A percentile compares a stretch with the other conserved stretches of the same genome.
Conservation (phyloP, 352 stramenopile genomes). For the Elongisporangium anandrum region DNA sequence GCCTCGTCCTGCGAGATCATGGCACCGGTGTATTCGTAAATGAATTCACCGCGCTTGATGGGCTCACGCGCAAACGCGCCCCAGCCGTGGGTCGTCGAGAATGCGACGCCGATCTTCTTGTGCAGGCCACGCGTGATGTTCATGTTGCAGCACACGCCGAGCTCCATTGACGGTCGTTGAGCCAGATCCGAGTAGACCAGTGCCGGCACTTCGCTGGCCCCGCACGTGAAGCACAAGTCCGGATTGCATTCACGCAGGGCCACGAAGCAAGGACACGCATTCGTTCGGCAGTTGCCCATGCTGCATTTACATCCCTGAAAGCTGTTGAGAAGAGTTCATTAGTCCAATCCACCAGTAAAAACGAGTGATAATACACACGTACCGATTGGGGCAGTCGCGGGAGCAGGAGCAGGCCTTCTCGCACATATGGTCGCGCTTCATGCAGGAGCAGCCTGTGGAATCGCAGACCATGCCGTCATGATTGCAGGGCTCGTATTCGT, state of each 20-base stretch:
- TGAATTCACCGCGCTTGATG: slow-evolving; percentile 63
- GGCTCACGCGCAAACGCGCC: slow-evolving; percentile 53
- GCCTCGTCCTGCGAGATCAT: slow-evolving; percentile 70
- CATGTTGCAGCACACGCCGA: slow-evolving; percentile 68
- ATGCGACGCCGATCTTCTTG: slow-evolving; percentile 58
- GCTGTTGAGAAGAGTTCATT: slow-evolving; percentile 11
- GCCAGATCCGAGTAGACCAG: slow-evolving; percentile 35
- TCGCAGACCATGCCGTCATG: slow-evolving; percentile 63
- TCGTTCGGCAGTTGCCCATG: slow-evolving; percentile 54
- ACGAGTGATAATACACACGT: slow-evolving; percentile 3
- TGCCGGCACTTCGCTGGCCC: slow-evolving; percentile 46
- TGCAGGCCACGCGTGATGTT: slow-evolving; percentile 52
- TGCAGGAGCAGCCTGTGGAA: slow-evolving; percentile 57
- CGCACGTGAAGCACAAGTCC: slow-evolving; percentile 52
- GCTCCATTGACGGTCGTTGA: slow-evolving; percentile 31
- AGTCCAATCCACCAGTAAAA: no score
- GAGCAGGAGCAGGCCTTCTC: slow-evolving; percentile 84
- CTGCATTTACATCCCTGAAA: slow-evolving; percentile 53
- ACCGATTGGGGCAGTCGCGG: slow-evolving; percentile 68
- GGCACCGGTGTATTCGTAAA: slow-evolving; percentile 65
- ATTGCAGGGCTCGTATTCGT: slow-evolving; percentile 79
- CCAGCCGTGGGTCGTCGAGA: slow-evolving; percentile 62
- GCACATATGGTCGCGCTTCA: slow-evolving; percentile 72
- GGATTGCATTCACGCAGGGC: slow-evolving; percentile 56
- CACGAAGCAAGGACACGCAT: slow-evolving; percentile 57